Percentiles rank a stretch among this genome's conserved stretches.
Conservation (phyloP, 179 eudicot genomes). For the Silene coronaria region DNA sequence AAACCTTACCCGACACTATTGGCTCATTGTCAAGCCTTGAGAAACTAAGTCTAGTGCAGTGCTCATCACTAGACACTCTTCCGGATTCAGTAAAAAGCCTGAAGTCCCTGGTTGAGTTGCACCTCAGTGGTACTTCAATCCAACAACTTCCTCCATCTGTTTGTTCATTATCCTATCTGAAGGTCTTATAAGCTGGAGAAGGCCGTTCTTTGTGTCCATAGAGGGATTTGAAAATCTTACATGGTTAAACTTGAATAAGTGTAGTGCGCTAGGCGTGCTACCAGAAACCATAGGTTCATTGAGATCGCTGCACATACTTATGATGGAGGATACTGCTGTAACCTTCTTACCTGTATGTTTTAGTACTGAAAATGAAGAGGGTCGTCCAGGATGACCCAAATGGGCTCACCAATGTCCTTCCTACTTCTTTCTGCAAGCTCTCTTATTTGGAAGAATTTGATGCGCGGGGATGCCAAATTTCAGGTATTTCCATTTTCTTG, state of each 20-base stretch:
- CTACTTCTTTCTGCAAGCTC: slow-evolving; percentile 44
- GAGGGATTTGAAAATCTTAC: slow-evolving; percentile 42
- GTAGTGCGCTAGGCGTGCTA: slow-evolving; percentile 27
- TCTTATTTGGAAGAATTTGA: slow-evolving; percentile 37
- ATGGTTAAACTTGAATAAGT: slow-evolving; percentile 32
- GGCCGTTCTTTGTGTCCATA: slow-evolving; percentile 36
- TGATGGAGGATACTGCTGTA: slow-evolving; percentile 40
- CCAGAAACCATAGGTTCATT: slow-evolving; percentile 40
- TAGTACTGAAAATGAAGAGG: slow-evolving; percentile 27
- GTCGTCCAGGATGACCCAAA: neutral
- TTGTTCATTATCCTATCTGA: slow-evolving; percentile 39
- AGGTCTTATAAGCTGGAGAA: slow-evolving; percentile 22
- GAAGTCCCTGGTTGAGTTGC: slow-evolving; percentile 31
- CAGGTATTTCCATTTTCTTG: slow-evolving; percentile 16
- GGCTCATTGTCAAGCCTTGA: slow-evolving; percentile 39
- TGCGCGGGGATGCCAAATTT: slow-evolving; percentile 41
- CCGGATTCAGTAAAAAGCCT: slow-evolving; percentile 43
- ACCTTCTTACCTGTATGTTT: slow-evolving; percentile 44
- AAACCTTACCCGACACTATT: slow-evolving; percentile 37
- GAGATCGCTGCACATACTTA: slow-evolving; percentile 32
- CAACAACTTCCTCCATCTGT: slow-evolving; percentile 41
- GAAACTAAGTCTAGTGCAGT: slow-evolving; percentile 29
- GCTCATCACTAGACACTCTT: slow-evolving; percentile 31
- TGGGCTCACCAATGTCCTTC: slow-evolving; percentile 22
- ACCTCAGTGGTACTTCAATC: slow-evolving; percentile 31